Conservation (phyloP, 225 moss, liverwort and hornwort species). For the Marchantia polymorpha region DNA sequence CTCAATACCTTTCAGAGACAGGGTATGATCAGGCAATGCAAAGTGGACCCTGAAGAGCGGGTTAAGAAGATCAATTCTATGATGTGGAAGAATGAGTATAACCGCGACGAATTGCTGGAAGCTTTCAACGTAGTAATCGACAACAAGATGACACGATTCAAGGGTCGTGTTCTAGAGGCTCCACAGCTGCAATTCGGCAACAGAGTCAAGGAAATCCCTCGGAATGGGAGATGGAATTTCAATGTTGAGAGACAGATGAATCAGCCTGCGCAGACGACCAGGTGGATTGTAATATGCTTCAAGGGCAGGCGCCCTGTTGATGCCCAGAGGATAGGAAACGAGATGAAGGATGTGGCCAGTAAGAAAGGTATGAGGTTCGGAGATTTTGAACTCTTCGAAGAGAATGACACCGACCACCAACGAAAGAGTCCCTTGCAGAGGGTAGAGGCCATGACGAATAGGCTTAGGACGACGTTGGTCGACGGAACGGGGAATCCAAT, state of each 20-base stretch:
- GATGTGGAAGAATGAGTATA: conserved; percentile 38
- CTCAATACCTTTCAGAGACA: conserved; percentile 55
- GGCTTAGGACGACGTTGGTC: background rate
- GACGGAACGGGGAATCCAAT: background rate
- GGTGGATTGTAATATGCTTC: conserved; percentile 70
- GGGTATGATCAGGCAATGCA: conserved; percentile 60
- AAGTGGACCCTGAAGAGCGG: conserved; percentile 43
- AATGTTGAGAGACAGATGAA: conserved; percentile 42
- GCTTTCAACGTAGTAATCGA: conserved; percentile 66
- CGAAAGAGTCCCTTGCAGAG: conserved; percentile 8
- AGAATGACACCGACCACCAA: background rate
- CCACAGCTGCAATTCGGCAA: conserved; percentile 74
- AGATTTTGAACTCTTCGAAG: conserved; percentile 23
- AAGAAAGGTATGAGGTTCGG: conserved; percentile 38
- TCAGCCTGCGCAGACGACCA: conserved; percentile 38
- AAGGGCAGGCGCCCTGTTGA: conserved; percentile 22
- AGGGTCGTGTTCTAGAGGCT: conserved; percentile 55
- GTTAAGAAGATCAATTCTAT: conserved; percentile 19
- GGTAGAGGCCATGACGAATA: conserved; percentile 3
- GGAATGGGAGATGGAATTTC: conserved; percentile 77
- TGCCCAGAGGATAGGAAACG: conserved; percentile 16
- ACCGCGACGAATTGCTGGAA: conserved; percentile 46
- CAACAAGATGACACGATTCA: conserved; percentile 39
- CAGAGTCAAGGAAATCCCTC: conserved; percentile 44
- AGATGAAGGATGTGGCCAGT: conserved; percentile 25